Base-by-base conservation (phyloP, 2,329 filamentous ascomycete genomes). In the Aspergillus sp. region DNA sequence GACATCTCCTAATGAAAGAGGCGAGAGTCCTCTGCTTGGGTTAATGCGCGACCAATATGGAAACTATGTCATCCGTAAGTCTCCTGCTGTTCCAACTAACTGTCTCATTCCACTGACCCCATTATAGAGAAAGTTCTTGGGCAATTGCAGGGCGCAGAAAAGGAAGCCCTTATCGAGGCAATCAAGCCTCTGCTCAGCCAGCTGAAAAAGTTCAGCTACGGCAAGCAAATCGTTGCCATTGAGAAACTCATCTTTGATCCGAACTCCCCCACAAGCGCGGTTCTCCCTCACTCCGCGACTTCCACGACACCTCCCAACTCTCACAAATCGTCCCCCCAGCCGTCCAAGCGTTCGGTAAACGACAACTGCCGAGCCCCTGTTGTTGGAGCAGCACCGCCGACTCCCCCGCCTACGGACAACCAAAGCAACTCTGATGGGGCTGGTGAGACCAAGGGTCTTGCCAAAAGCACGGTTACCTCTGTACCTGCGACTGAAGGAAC, bases 11-110 rank as follows among this genome's bases (percentile, higher is more conserved):
- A 79, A 79, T 42, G 75, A 78, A 6, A 79, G 86, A 35, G 86
- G 86, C 9, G 81, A 82, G 44, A 84, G 75, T 44, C 80, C 83
- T n/a, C 70, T 97, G 32, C 77, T 85, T 49, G 74, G 78, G 19
- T 76, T 96, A 68, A 90, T 96, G 77, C 87, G 85, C 52, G 91
- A 98, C 62, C 86, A 88, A 51, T 97, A 85, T 64, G 93, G 88
- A 47, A 98, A 98, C 66, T 98, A 97, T 62, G 91, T 97, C 5
- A 86, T 97, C 49, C 91, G 90, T 95, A 81, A 82, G 89, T 82
- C 27, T n/a, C 19, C 8, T 35, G 32, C 19, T n/a, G 11, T 29
- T 30, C 29, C 43, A 27, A 11, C 12, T 11, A 19, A 19, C 5
- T 39, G 9, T 28, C 30, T 12, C 5, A 13, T 42, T 50, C 33